Base-by-base conservation (phyloP, 139 green algal genomes). In the Volvox africanus region DNA sequence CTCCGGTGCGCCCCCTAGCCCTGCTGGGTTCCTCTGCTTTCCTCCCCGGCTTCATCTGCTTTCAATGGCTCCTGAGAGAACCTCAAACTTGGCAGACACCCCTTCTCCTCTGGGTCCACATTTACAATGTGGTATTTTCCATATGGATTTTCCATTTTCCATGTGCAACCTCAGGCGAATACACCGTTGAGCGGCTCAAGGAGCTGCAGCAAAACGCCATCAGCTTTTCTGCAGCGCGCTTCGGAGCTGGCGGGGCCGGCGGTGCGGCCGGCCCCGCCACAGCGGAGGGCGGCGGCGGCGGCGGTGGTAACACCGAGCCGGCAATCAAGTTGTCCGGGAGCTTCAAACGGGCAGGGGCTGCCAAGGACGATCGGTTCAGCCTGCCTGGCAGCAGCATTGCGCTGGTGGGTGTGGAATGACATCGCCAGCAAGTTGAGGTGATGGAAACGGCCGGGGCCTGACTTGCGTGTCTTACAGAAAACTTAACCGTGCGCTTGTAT, bases 241-340 rank as follows among this genome's bases (percentile, higher is more conserved):
- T 55, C 44, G 44, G 5, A 55, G 44, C 91, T 92, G 9, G 55
- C 61, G 55, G 61, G 73, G 44, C 5, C 44, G 44, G 44, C 44
- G 44, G 44, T 9, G 44, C 44, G 44, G 44, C 5, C 5, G 44
- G 44, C 44, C 44, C 21, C n/a, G 65, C 28, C 32, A 24, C 36
- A 11, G 18, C 78, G 36, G 78, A 81, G 14, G 80, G 85, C 44
- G 44, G 0, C 18, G 69, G 69, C 28, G 90, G 80, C 30, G 67
- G n/a, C 20, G n/a, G n/a, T 80, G 44, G 44, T 55, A 73, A 67
- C 2, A 19, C 32, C 17, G 85, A 90, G 78, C 73, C 84, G 26
- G 79, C 89, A 24, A 95, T 97, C 92, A 97, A 96, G 93, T 91
- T 98, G 9, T 96, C 95, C 12, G 95, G 96, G 44, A 96, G 91